Evolutionary conservation across 345 rosid species (phyloP).

Genomic region (Eucalyptus camaldulensis): DNA sequence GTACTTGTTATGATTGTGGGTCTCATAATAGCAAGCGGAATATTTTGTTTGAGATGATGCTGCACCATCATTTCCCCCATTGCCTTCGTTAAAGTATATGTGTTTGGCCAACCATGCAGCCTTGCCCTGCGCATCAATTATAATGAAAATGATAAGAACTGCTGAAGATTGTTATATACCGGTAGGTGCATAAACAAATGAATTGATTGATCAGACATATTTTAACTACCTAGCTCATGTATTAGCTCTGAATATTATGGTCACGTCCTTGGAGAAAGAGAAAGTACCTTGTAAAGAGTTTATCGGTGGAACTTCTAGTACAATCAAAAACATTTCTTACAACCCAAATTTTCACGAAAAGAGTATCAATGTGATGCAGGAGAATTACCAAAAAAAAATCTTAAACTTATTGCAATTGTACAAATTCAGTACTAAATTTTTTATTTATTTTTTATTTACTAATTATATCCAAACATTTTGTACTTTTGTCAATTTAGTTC

Average conservation of each 20-base stretch:
- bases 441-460: too few relatives aligned
- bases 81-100: conserved; percentile 29
- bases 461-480: too few relatives aligned
- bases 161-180: background rate
- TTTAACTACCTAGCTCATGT: background rate
- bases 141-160: background rate
- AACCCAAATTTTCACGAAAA: background rate
- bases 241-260: background rate
- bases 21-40: conserved; percentile 11
- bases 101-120: conserved; percentile 30
- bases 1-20: conserved; percentile 27
- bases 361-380: too few relatives aligned
- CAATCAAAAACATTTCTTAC: background rate
- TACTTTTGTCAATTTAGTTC: too few relatives aligned
- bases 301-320: background rate
- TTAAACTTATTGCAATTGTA: too few relatives aligned
- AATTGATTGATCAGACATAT: background rate
- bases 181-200: background rate
- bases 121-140: conserved; percentile 6
- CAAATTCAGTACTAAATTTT: too few relatives aligned
- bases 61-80: conserved; percentile 33
- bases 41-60: conserved; percentile 8
- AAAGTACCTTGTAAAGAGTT: background rate
- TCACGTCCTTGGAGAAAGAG: background rate
- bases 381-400: too few relatives aligned